Conservation (phyloP, 2,329 filamentous ascomycete genomes). For the Huntiella decipiens region DNA sequence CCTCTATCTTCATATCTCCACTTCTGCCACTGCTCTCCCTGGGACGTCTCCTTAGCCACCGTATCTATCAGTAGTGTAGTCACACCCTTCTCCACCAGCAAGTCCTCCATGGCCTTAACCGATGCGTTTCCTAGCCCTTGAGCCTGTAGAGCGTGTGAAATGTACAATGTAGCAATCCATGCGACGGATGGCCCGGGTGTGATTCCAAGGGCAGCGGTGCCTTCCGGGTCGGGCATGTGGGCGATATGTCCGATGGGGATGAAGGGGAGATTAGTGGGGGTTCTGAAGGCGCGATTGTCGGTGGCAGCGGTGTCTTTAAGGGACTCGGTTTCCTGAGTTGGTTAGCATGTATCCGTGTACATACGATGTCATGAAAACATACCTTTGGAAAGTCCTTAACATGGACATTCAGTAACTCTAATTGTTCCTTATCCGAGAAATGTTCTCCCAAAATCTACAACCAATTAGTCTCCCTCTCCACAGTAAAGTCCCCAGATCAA, state of each 20-base stretch:
- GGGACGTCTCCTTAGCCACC: slow-evolving; percentile 16
- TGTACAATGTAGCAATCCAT: slow-evolving; percentile 24
- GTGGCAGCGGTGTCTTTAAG: slow-evolving; percentile 20
- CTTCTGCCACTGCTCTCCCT: slow-evolving; percentile 14
- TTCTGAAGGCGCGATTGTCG: slow-evolving; percentile 15
- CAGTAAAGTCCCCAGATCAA: background rate
- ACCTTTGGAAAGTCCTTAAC: slow-evolving; percentile 1
- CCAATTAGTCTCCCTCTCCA: background rate
- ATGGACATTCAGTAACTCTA: background rate
- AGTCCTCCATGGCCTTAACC: slow-evolving; percentile 19
- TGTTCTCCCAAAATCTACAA: background rate
- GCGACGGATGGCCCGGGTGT: slow-evolving; percentile 16
- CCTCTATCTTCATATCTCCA: slow-evolving; percentile 16
- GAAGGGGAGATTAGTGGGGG: slow-evolving; percentile 18
- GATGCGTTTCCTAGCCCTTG: slow-evolving; percentile 20
- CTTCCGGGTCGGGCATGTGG: slow-evolving; percentile 18
- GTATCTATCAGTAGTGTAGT: slow-evolving; percentile 21
- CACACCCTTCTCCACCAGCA: slow-evolving; percentile 18
- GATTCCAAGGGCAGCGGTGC: slow-evolving; percentile 18
- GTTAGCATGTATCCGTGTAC: background rate
- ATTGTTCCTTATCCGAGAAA: slow-evolving; percentile 2
- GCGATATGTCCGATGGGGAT: slow-evolving; percentile 24
- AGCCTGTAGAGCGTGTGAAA: slow-evolving; percentile 21
- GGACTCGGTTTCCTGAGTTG: slow-evolving; percentile 16
- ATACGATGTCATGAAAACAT: background rate